These are phyloP conservation scores for Komagataella phaffii DNA, from an alignment of 805 yeast species.

Conservation along the genomic window DNA sequence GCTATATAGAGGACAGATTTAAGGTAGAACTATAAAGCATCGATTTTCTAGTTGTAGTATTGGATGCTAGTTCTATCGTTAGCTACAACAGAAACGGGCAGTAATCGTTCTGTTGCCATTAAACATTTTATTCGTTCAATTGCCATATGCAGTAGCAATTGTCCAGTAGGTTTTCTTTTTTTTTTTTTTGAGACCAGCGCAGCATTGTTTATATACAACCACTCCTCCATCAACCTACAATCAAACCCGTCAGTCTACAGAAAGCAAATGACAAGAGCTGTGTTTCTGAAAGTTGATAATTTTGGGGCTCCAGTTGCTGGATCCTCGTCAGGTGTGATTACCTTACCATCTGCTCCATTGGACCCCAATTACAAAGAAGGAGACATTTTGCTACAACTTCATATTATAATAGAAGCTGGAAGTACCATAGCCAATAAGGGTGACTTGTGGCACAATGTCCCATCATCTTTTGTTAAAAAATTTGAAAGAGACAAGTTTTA, in stretches of 20 bases:
- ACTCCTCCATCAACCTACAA: not conserved
- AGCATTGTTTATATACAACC: not conserved
- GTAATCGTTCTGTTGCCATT: too few relatives aligned
- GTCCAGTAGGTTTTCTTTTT: not conserved
- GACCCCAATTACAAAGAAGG: constrained; percentile 16
- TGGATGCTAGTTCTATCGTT: not conserved
- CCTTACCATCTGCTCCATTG: constrained; percentile 32
- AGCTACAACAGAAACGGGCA: too few relatives aligned
- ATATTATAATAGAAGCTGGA: constrained; percentile 63
- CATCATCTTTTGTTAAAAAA: constrained; percentile 22
- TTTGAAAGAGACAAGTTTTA: constrained; percentile 49
- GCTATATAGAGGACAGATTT: constrained; percentile 35
- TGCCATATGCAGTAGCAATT: not conserved
- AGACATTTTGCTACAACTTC: constrained; percentile 31
- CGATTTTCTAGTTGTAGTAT: not conserved
- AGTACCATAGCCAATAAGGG: constrained; percentile 63
- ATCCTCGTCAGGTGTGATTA: constrained; percentile 26
- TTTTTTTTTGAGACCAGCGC: not conserved
- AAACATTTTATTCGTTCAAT: too few relatives aligned
- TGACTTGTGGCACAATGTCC: constrained; percentile 60
- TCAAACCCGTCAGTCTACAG: not conserved
- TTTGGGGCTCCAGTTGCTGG: not conserved
- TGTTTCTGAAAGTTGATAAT: not conserved
- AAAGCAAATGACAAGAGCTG: not conserved
- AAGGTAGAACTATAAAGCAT: too few relatives aligned